Evolutionary conservation across 345 rosid species (phyloP).

Genomic region (Pugionium dolabratum): DNA sequence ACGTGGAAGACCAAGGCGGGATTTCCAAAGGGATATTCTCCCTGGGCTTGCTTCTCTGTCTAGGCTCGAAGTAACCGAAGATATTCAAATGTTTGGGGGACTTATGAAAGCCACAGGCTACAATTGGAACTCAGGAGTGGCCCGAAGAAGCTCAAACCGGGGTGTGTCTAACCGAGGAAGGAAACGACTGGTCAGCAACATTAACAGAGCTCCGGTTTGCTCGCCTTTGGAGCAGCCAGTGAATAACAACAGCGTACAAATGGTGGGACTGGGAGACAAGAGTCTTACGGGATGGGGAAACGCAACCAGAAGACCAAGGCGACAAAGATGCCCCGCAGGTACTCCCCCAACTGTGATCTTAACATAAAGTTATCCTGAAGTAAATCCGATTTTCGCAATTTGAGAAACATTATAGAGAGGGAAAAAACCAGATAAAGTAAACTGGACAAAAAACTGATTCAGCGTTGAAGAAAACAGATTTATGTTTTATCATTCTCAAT

Average conservation of each 20-base stretch:
- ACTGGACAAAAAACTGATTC: slow-evolving; percentile 28
- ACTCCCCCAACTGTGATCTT: slow-evolving; percentile 58
- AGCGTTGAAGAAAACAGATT: slow-evolving; percentile 9
- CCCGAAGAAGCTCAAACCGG: slow-evolving; percentile 74
- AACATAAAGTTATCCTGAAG: slow-evolving; percentile 39
- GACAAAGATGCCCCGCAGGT: slow-evolving; percentile 88
- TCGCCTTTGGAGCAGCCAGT: slow-evolving; percentile 59
- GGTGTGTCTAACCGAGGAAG: slow-evolving; percentile 74
- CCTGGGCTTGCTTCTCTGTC: slow-evolving; percentile 87
- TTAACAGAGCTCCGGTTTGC: slow-evolving; percentile 49
- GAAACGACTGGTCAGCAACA: slow-evolving; percentile 45
- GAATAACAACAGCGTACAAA: slow-evolving; percentile 43
- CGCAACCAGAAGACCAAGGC: slow-evolving; percentile 83
- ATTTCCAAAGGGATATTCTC: slow-evolving; percentile 97
- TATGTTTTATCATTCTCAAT: slow-evolving; percentile 19
- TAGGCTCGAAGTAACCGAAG: slow-evolving; percentile 88
- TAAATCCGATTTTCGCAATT: slow-evolving; percentile 29
- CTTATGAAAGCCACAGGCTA: slow-evolving; percentile 80
- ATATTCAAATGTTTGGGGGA: slow-evolving; percentile 89
- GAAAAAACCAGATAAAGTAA: slow-evolving; percentile 22
- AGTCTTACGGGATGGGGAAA: slow-evolving; percentile 92
- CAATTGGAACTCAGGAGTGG: slow-evolving; percentile 61
- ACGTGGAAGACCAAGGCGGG: slow-evolving; percentile 95
- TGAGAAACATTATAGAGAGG: slow-evolving; percentile 43
- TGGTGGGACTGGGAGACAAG: slow-evolving; percentile 72